Conservation (phyloP, 1,284 basidiomycete genomes). For the Porphyrellus sp. region DNA sequence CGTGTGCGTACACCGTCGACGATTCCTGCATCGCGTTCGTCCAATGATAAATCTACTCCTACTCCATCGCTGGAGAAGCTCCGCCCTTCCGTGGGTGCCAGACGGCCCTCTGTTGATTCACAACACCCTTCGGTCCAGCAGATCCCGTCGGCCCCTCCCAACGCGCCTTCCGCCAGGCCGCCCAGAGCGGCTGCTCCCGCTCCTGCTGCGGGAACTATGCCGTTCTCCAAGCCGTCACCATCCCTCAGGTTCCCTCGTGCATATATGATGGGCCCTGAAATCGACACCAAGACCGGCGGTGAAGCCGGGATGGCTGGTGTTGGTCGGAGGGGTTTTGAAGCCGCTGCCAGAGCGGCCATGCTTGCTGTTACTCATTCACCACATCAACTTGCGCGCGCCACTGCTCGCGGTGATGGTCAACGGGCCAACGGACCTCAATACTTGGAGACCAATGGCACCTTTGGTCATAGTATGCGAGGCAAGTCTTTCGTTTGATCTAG, state of each 20-base stretch:
- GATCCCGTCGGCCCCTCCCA: background rate
- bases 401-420: constrained; percentile 32
- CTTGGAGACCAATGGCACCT: constrained; percentile 49
- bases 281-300: constrained; percentile 72
- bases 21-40: constrained; percentile 11
- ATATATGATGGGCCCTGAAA: constrained; percentile 14
- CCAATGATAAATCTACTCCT: constrained; percentile 13
- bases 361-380: constrained; percentile 37
- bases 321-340: constrained; percentile 79
- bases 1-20: constrained; percentile 16
- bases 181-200: constrained; percentile 10
- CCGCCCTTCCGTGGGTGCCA: constrained; percentile 10
- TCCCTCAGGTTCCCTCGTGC: constrained; percentile 9
- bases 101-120: constrained; percentile 20
- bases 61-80: constrained; percentile 16
- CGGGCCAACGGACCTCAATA: constrained; percentile 47
- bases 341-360: constrained; percentile 71
- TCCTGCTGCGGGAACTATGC: constrained; percentile 6
- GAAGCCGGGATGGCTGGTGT: constrained; percentile 89
- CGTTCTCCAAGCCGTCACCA: constrained; percentile 25
- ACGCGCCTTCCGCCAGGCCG: constrained; percentile 3
- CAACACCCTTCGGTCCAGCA: constrained; percentile 8
- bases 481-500: constrained; percentile 22
- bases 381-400: background rate
- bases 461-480: constrained; percentile 36